phyloP scores from a whole-genome alignment of 202 grass and related monocot genomes.

The Brachypodium distachyon region DNA sequence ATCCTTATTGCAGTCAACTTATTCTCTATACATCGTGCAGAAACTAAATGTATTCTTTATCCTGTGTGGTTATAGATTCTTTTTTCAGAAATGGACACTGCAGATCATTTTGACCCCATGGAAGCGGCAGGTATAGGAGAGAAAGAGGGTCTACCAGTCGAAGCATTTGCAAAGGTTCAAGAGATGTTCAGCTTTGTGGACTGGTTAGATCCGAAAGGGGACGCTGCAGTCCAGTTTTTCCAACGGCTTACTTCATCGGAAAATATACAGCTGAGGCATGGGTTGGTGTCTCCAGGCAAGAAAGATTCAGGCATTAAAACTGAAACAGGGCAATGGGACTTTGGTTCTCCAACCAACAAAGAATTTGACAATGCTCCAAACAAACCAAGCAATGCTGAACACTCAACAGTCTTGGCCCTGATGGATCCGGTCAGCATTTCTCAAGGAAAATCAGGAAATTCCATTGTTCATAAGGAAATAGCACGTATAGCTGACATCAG shows the following conservation, averaged over 20 bases:
- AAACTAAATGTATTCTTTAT: constrained; percentile 22
- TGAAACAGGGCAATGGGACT: constrained; percentile 3
- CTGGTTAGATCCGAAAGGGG: constrained; percentile 73
- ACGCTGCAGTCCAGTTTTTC: constrained; percentile 59
- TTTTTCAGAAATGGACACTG: constrained; percentile 84
- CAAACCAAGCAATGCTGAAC: constrained; percentile 13
- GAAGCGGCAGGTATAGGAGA: constrained; percentile 59
- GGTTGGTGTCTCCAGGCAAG: constrained; percentile 49
- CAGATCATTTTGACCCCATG: constrained; percentile 40
- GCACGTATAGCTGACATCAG: background rate
- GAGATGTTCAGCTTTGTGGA: constrained; percentile 90
- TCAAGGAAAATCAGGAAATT: constrained; percentile 14
- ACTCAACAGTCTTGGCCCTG: background rate
- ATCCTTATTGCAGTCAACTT: constrained; percentile 1
- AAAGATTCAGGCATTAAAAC: background rate
- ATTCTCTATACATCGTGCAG: background rate
- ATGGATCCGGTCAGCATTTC: background rate
- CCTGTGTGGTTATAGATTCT: constrained; percentile 53
- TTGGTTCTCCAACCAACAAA: constrained; percentile 27
- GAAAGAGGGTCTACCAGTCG: constrained; percentile 82
- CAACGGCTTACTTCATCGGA: constrained; percentile 61
- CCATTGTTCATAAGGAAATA: constrained; percentile 17
- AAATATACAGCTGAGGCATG: constrained; percentile 48
- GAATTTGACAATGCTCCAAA: constrained; percentile 15
- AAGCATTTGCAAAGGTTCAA: constrained; percentile 96